Evolutionary conservation across 805 yeast species (phyloP).

Genomic region (Starmerella stigmatis): DNA sequence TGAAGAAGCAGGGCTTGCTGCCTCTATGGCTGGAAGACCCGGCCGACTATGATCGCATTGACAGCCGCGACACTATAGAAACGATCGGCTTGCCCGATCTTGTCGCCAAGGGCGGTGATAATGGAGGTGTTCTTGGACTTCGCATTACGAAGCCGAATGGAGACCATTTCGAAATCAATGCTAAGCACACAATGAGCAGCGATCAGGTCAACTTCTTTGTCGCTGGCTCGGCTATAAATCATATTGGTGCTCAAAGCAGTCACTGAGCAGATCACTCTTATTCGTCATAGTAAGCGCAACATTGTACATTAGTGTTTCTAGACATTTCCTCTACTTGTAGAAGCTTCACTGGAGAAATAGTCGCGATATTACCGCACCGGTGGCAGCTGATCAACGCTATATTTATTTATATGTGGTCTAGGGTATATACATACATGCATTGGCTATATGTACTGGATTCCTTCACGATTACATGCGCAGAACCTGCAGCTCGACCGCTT

Average conservation of each 20-base stretch:
- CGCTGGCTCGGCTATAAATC: conserved; percentile 94
- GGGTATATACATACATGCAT: too few species aligned
- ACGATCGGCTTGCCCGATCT: conserved; percentile 66
- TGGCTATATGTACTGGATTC: too few species aligned
- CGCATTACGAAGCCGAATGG: conserved; percentile 68
- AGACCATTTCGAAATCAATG: conserved; percentile 52
- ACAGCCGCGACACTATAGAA: conserved; percentile 66
- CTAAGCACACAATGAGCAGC: conserved; percentile 92
- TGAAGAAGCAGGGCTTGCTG: conserved; percentile 95
- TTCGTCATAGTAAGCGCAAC: too few species aligned
- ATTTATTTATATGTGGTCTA: too few species aligned
- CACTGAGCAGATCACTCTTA: too few species aligned
- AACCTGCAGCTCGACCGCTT: too few species aligned
- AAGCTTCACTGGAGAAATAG: too few species aligned
- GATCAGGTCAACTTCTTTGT: conserved; percentile 94
- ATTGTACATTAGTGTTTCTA: too few species aligned
- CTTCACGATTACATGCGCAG: too few species aligned
- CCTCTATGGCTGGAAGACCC: conserved; percentile 90
- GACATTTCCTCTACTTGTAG: too few species aligned
- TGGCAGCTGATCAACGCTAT: too few species aligned
- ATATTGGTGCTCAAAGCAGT: conserved; percentile 49
- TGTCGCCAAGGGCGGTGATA: conserved; percentile 71
- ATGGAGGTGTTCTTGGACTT: conserved; percentile 69
- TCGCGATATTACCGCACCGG: too few species aligned
- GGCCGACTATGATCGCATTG: conserved; percentile 70